Conservation (phyloP, 164 flowering plant genomes). For the Warburgia ugandensis region DNA sequence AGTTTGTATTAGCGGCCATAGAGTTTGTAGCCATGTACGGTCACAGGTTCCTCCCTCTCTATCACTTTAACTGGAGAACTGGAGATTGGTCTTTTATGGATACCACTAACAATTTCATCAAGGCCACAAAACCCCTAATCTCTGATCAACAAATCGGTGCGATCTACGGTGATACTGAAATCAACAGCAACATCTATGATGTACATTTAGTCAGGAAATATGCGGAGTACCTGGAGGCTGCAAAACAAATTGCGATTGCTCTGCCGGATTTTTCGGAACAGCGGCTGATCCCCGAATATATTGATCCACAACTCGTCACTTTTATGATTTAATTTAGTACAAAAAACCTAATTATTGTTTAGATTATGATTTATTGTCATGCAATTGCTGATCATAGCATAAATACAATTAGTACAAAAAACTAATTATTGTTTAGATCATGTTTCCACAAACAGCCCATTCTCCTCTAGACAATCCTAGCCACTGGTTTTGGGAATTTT, state of each 20-base stretch:
- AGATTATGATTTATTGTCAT: no score
- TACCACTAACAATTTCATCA: constrained; percentile 13
- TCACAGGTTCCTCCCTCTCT: constrained; percentile 67
- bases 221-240: constrained; percentile 35
- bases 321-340: constrained; percentile 46
- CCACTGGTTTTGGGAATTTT: no score
- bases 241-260: constrained; percentile 30
- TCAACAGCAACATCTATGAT: neutral
- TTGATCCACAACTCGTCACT: constrained; percentile 29
- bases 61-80: constrained; percentile 49
- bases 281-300: constrained; percentile 29
- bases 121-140: constrained; percentile 2
- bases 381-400: no score
- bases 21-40: constrained; percentile 69
- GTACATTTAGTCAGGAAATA: constrained; percentile 13
- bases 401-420: no score
- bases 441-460: no score
- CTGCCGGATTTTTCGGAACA: constrained; percentile 48
- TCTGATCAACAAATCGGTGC: neutral
- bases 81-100: constrained; percentile 52
- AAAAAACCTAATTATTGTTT: no score
- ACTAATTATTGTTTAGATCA: no score
- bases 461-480: no score
- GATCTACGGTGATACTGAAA: neutral
- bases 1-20: constrained; percentile 56